phyloP scores from a whole-genome alignment of 352 stramenopile genomes.

The Pythium diclinum region DNA sequence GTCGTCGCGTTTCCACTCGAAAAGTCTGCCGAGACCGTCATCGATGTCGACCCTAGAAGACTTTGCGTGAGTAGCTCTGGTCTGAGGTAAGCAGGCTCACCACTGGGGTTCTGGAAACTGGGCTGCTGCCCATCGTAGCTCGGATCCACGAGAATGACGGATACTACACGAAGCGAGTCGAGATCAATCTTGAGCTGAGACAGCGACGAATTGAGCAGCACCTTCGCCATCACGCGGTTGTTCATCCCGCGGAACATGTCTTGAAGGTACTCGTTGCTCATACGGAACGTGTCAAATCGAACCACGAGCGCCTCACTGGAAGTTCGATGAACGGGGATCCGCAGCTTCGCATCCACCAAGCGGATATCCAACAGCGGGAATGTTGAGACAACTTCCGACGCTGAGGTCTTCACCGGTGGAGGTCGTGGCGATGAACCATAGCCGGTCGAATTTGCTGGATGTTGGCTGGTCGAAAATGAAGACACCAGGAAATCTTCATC shows the following conservation, averaged over 20 bases:
- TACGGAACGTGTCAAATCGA: conserved; percentile 59
- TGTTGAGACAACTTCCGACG: conserved; percentile 73
- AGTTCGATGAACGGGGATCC: conserved; percentile 78
- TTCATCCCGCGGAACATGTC: conserved; percentile 62
- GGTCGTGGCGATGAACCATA: conserved; percentile 19
- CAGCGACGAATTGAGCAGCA: conserved; percentile 81
- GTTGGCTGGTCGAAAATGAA: conserved; percentile 22
- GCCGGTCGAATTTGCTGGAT: conserved; percentile 11
- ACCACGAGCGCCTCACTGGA: conserved; percentile 71
- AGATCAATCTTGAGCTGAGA: conserved; percentile 67
- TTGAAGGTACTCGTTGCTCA: conserved; percentile 64
- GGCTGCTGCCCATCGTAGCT: conserved; percentile 23
- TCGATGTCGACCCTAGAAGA: conserved; percentile 66
- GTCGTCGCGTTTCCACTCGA: conserved; percentile 54
- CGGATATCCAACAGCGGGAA: conserved; percentile 76
- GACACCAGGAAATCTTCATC: conserved; percentile 70
- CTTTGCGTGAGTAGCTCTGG: conserved; percentile 43
- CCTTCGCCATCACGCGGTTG: conserved; percentile 77
- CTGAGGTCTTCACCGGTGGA: conserved; percentile 8
- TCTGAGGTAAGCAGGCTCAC: conserved; percentile 39
- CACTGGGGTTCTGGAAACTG: conserved; percentile 18
- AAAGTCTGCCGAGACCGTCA: conserved; percentile 56
- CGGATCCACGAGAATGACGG: conserved; percentile 64
- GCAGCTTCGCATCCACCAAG: conserved; percentile 62
- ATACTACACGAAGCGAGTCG: conserved; percentile 67